These are phyloP conservation scores for Halophytophthora polymorphica DNA, from an alignment of 352 stramenopile species.

Conservation along the genomic window DNA sequence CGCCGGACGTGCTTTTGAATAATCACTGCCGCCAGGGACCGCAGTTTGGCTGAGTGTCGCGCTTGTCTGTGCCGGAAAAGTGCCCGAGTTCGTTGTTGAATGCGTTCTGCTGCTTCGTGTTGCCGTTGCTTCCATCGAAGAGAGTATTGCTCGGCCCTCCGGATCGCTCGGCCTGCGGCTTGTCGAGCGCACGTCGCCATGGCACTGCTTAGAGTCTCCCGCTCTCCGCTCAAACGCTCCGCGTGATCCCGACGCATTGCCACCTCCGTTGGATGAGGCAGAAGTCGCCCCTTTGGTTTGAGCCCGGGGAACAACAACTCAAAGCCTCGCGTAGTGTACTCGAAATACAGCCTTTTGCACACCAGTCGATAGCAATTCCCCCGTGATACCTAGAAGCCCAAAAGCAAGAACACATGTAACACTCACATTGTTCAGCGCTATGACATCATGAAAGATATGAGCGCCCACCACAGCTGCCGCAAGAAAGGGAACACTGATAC, in stretches of 20 bases:
- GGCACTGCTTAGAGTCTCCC: not conserved
- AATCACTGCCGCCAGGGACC: too few relatives aligned
- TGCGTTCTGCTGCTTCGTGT: too few relatives aligned
- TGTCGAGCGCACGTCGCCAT: constrained; percentile 2
- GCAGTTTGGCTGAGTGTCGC: too few relatives aligned
- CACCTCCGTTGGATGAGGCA: constrained; percentile 5
- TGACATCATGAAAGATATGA: not conserved
- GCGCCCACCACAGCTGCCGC: too few relatives aligned
- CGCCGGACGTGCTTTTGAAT: too few relatives aligned
- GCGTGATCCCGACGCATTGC: not conserved
- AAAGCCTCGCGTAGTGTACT: constrained; percentile 42
- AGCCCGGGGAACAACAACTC: constrained; percentile 41
- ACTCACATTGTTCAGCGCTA: not conserved
- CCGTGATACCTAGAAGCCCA: not conserved
- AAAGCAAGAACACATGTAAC: not conserved
- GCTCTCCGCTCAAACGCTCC: constrained; percentile 3
- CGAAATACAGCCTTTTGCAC: constrained; percentile 36
- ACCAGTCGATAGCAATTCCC: constrained; percentile 18
- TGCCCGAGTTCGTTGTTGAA: too few relatives aligned
- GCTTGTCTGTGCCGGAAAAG: too few relatives aligned
- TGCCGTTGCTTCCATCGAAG: not conserved
- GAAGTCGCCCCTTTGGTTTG: constrained; percentile 14
- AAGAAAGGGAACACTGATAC: too few relatives aligned
- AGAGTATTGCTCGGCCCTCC: constrained; percentile 1
- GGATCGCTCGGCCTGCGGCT: constrained; percentile 1